Conservation (phyloP, 208 protist genomes). For the Leishmania braziliensis region DNA sequence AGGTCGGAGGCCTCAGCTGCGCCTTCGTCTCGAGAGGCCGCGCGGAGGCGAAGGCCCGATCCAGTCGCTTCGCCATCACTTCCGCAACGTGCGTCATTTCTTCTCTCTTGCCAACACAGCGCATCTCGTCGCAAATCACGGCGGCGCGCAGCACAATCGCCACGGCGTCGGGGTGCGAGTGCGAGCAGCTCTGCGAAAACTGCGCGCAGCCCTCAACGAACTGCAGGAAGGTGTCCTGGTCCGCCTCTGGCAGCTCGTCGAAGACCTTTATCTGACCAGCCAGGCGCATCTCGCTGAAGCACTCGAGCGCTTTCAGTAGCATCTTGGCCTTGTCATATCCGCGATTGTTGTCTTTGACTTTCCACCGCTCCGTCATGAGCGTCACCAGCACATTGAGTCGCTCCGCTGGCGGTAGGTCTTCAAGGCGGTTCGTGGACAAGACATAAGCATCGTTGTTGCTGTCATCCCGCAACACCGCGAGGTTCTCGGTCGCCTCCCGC, state of each 20-base stretch:
- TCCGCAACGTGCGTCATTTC: slow-evolving; percentile 86
- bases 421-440: slow-evolving; percentile 73
- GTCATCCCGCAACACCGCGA: slow-evolving; percentile 75
- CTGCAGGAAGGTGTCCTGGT: slow-evolving; percentile 90
- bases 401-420: slow-evolving; percentile 70
- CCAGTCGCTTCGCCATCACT: slow-evolving; percentile 63
- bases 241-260: slow-evolving; percentile 61
- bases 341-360: slow-evolving; percentile 79
- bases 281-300: slow-evolving; percentile 88
- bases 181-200: slow-evolving; percentile 77
- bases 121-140: slow-evolving; percentile 91
- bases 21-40: slow-evolving; percentile 51
- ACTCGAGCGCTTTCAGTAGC: slow-evolving; percentile 81
- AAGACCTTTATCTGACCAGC: slow-evolving; percentile 64
- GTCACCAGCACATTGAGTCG: slow-evolving; percentile 73
- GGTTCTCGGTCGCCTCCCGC: slow-evolving; percentile 87
- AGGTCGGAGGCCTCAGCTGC: slow-evolving; percentile 37
- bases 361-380: slow-evolving; percentile 77
- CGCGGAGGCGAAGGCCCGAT: slow-evolving; percentile 76
- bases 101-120: slow-evolving; percentile 79
- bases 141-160: slow-evolving; percentile 75
- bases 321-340: slow-evolving; percentile 90
- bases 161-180: slow-evolving; percentile 85
- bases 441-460: slow-evolving; percentile 71
- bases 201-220: slow-evolving; percentile 78